phyloP scores from a whole-genome alignment of 805 yeast species.

The Zygosaccharomyces bisporus region DNA sequence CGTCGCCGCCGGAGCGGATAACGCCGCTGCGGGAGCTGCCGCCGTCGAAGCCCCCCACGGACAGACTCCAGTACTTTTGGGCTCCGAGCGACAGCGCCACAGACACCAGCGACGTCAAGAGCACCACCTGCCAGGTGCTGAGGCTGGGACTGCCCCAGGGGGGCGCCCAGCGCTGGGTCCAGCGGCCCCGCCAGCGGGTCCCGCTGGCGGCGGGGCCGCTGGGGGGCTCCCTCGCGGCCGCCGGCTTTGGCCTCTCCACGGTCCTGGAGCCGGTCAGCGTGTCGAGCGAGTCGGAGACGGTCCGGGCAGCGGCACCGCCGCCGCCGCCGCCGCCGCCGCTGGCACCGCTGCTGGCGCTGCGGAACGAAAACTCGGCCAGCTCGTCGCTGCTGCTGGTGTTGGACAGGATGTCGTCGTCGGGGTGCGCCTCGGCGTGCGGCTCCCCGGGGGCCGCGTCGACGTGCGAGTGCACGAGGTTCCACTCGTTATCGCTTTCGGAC shows the following conservation, averaged over 20 bases:
- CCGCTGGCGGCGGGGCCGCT: no score
- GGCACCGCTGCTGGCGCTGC: slow-evolving; percentile 7
- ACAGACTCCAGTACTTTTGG: slow-evolving; percentile 10
- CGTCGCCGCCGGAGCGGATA: not conserved
- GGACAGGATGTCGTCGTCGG: slow-evolving; percentile 24
- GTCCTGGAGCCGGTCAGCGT: slow-evolving; percentile 17
- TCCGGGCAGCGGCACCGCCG: not conserved
- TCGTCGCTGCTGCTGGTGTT: slow-evolving; percentile 25
- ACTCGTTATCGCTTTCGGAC: slow-evolving; percentile 11
- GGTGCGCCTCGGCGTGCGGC: slow-evolving; percentile 12
- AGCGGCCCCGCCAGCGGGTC: no score
- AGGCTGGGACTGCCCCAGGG: no score
- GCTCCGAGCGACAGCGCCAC: slow-evolving; percentile 11
- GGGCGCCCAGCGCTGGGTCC: no score
- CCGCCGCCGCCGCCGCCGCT: no score
- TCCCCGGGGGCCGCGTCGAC: slow-evolving; percentile 15
- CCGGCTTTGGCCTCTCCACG: slow-evolving; percentile 1
- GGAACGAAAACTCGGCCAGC: slow-evolving; percentile 11
- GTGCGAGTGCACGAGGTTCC: slow-evolving; percentile 14
- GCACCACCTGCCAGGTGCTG: slow-evolving; percentile 16
- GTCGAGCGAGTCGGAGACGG: slow-evolving; percentile 14
- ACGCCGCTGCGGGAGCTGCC: no score
- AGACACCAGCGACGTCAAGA: slow-evolving; percentile 15
- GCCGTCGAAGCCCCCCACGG: not conserved
- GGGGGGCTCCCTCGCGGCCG: not conserved